Base-by-base conservation (phyloP, 345 rosid species). In the Conringia planisiliqua region DNA sequence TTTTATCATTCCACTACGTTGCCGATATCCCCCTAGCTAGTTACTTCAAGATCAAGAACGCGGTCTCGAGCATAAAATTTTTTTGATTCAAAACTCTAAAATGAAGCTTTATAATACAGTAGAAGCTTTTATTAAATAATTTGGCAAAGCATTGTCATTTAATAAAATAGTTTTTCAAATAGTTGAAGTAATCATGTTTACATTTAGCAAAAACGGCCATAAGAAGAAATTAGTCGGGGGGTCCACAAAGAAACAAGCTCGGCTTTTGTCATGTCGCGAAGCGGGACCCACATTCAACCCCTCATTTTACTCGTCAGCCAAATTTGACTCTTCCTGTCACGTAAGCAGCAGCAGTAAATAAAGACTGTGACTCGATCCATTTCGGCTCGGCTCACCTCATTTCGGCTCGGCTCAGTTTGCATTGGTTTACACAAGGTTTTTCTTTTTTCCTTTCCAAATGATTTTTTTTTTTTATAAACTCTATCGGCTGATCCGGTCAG, bases 291-390 rank as follows among this genome's bases (percentile, higher is more conserved):
- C n/a, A 38, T 66, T 27, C 12, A 43, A 11, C 17, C 22, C 50
- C 18, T 4, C 32, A 7, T 12, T 40, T 62, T 14, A 62, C 67
- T 62, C 43, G 61, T 48, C 51, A 67, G 68, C 78, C 78, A 74
- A 59, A 7, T 50, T 74, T 74, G 73, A 58, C 73, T 39, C 39
- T 74, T 56, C 30, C 13, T 13, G 61, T 48, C 72, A 58, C 62
- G 67, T 74, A 44, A 16, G 71, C 71, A 64, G 20, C 65, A 62
- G 39, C 24, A 22, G 24, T 22, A 22, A 29, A 30, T n/a, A 11
- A 20, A n/a, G 14, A 54, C 7, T 14, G 5, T 16, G 62, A 32
- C 30, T 47, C 22, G 7, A 56, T 8, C 62, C 42, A 18, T 18
- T n/a, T n/a, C 69, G 69, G 62, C 73, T 68, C 52, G 18, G 56